Evolutionary conservation across 345 rosid genomes (phyloP).

Genomic region (Toxicodendron radicans): DNA sequence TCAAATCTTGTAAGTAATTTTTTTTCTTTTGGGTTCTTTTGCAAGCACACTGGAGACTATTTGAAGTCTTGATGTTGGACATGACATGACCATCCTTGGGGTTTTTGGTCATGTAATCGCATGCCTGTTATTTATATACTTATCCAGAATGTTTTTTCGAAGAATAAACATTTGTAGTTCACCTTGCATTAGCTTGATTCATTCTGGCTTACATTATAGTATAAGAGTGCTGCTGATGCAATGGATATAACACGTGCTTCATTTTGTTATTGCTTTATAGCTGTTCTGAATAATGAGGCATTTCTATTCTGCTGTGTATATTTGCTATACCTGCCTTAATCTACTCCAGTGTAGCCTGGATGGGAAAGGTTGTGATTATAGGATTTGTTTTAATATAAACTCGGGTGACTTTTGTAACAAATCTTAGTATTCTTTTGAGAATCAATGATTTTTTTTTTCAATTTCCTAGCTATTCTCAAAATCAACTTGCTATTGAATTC

Average conservation of each 20-base stretch:
- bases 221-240: neutral
- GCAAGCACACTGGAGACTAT: neutral
- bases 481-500: too few relatives aligned
- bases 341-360: neutral
- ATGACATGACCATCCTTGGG: neutral
- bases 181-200: neutral
- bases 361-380: too few relatives aligned
- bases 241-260: neutral
- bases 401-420: too few relatives aligned
- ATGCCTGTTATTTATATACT: neutral
- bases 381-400: too few relatives aligned
- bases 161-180: neutral
- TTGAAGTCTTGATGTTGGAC: neutral
- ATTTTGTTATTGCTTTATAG: neutral
- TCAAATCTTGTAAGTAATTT: constrained; percentile 72
- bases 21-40: neutral
- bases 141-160: neutral
- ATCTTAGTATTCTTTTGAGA: too few relatives aligned
- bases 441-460: too few relatives aligned
- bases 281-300: neutral
- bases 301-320: neutral
- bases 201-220: neutral
- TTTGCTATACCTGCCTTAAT: neutral
- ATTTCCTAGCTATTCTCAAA: too few relatives aligned
- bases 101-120: neutral